phyloP scores from a whole-genome alignment of 805 yeast genomes.

The Ogataea polymorpha region DNA sequence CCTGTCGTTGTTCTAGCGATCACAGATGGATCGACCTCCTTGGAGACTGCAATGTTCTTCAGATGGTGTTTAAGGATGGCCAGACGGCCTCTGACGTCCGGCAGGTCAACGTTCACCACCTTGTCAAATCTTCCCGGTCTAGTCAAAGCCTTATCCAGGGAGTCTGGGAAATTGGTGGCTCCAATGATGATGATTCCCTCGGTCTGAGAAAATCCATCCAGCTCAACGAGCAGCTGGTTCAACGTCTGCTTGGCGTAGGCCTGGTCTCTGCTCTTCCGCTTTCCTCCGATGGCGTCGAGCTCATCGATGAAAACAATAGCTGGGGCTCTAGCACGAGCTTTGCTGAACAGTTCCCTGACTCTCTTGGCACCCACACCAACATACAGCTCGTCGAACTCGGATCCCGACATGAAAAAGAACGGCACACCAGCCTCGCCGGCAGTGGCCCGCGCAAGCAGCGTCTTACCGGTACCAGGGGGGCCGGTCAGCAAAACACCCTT shows the following conservation, averaged over 20 bases:
- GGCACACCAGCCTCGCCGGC: constrained; percentile 99
- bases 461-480: constrained; percentile 99
- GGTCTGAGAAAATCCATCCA: constrained; percentile 92
- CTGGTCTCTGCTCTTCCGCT: constrained; percentile 95
- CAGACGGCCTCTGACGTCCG: constrained; percentile 96
- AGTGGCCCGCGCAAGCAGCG: constrained; percentile 93
- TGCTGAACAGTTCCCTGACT: constrained; percentile 87
- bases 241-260: constrained; percentile 97
- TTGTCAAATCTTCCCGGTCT: constrained; percentile 99
- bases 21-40: constrained; percentile 81
- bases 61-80: constrained; percentile 90
- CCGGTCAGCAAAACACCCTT: constrained; percentile 96
- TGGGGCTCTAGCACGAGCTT: constrained; percentile 94
- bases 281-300: constrained; percentile 97
- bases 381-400: constrained; percentile 95
- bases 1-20: constrained; percentile 98
- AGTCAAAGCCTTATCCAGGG: constrained; percentile 93
- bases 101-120: constrained; percentile 89
- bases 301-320: constrained; percentile 97
- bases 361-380: constrained; percentile 99
- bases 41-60: constrained; percentile 82
- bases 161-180: constrained; percentile 97
- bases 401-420: constrained; percentile 96
- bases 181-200: constrained; percentile 95
- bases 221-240: constrained; percentile 90